Evolutionary conservation across 306 rosid species (phyloP).

Genomic region (Lathyrus tuberosus): DNA sequence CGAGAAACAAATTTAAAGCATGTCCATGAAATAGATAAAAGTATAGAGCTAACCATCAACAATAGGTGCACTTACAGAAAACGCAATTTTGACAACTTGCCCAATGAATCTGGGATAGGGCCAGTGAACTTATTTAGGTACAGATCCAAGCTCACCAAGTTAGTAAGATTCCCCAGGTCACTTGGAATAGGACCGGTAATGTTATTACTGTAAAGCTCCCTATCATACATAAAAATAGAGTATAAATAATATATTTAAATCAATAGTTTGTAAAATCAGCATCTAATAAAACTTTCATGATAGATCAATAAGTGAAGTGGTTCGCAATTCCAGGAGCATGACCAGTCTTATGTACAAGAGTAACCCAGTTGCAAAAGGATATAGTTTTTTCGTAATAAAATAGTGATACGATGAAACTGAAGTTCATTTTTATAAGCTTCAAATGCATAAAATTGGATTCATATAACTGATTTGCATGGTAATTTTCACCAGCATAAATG

Average conservation of each 20-base stretch:
- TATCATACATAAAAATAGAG: slow-evolving; percentile 35
- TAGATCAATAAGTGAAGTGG: background rate
- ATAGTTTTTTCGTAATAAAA: background rate
- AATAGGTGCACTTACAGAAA: slow-evolving; percentile 80
- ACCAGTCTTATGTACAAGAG: background rate
- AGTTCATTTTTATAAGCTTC: background rate
- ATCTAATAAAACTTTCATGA: background rate
- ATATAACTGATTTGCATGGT: no score
- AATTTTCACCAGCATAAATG: background rate
- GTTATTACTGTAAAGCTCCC: slow-evolving; percentile 98
- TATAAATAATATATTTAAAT: background rate
- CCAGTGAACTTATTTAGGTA: slow-evolving; percentile 83
- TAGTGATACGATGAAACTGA: background rate
- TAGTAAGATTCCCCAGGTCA: slow-evolving; percentile 97
- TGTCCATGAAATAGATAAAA: background rate
- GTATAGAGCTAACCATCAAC: slow-evolving; percentile 4
- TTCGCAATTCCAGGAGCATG: slow-evolving; percentile 6
- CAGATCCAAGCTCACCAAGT: slow-evolving; percentile 99
- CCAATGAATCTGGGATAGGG: slow-evolving; percentile 91
- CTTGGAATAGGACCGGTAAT: slow-evolving; percentile 89
- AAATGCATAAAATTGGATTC: background rate
- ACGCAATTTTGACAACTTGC: slow-evolving; percentile 88
- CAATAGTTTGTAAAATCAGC: slow-evolving; percentile 15
- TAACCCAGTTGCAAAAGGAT: background rate
- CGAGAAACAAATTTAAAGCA: background rate